These are phyloP conservation scores for Pholiota microspora DNA, from an alignment of 768 basidiomycete species.

Conservation along the genomic window DNA sequence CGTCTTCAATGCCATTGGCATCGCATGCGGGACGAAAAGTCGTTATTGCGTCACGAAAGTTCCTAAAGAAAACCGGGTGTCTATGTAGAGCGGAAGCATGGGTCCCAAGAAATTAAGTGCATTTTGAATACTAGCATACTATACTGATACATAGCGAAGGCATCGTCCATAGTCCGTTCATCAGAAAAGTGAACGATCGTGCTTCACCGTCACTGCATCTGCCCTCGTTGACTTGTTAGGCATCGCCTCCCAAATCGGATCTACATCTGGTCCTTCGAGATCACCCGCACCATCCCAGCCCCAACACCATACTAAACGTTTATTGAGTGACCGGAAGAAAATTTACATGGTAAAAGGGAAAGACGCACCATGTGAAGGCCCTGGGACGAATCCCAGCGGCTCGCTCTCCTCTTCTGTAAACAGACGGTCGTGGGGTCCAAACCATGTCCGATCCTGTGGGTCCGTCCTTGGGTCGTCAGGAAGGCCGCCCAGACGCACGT, in stretches of 20 bases:
- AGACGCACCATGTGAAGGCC: conserved; percentile 82
- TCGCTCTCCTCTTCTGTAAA: conserved; percentile 89
- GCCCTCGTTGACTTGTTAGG: conserved; percentile 55
- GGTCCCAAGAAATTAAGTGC: no score
- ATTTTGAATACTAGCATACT: neutral
- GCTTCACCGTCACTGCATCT: conserved; percentile 68
- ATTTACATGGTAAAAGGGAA: neutral
- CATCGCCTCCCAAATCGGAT: conserved; percentile 94
- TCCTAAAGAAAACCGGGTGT: no score
- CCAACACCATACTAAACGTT: conserved; percentile 91
- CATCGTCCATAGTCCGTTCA: conserved; percentile 15
- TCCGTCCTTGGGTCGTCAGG: conserved; percentile 96
- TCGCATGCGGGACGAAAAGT: no score
- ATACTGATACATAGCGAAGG: neutral
- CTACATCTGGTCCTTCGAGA: conserved; percentile 95
- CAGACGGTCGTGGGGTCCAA: conserved; percentile 93
- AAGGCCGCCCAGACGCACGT: conserved; percentile 86
- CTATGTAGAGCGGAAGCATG: no score
- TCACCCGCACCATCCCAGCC: conserved; percentile 99
- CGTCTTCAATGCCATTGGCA: no score
- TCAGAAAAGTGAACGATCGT: conserved; percentile 49
- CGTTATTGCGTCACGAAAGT: no score
- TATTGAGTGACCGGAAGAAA: conserved; percentile 1
- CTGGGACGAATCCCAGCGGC: conserved; percentile 70
- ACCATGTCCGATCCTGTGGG: conserved; percentile 97